Conservation (phyloP, 306 rosid genomes). For the Erythrophleum fordii region DNA sequence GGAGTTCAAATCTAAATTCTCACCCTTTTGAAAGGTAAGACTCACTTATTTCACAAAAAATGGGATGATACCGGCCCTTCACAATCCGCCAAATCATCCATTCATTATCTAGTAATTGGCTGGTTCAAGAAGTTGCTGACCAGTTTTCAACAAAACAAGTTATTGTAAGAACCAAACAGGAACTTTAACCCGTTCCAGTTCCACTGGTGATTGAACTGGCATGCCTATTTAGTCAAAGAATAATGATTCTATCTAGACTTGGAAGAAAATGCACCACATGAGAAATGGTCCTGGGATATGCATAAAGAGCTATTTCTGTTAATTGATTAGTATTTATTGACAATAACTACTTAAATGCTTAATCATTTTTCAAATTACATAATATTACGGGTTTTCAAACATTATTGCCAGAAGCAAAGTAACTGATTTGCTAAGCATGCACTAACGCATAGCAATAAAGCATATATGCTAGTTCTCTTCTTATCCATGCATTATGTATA, state of each 20-base stretch:
- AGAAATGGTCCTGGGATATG: neutral
- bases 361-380: slow-evolving; percentile 28
- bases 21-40: neutral
- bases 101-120: too few relatives aligned
- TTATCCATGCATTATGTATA: neutral
- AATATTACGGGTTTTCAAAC: slow-evolving; percentile 25
- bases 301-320: neutral
- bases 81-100: neutral
- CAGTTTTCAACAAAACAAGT: neutral
- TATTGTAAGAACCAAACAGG: neutral
- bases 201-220: neutral
- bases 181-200: neutral
- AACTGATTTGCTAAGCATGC: neutral
- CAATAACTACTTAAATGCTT: slow-evolving; percentile 18
- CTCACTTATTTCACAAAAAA: too few relatives aligned
- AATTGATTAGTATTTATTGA: neutral
- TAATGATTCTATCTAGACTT: too few relatives aligned
- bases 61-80: too few relatives aligned
- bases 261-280: neutral
- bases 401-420: slow-evolving; percentile 11
- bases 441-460: slow-evolving; percentile 13
- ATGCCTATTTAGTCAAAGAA: neutral
- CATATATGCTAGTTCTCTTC: slow-evolving; percentile 16
- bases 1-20: neutral
- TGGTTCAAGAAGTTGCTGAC: too few relatives aligned